Base-by-base conservation (phyloP, 1,284 basidiomycete genomes). In the Leccinum solheimii region DNA sequence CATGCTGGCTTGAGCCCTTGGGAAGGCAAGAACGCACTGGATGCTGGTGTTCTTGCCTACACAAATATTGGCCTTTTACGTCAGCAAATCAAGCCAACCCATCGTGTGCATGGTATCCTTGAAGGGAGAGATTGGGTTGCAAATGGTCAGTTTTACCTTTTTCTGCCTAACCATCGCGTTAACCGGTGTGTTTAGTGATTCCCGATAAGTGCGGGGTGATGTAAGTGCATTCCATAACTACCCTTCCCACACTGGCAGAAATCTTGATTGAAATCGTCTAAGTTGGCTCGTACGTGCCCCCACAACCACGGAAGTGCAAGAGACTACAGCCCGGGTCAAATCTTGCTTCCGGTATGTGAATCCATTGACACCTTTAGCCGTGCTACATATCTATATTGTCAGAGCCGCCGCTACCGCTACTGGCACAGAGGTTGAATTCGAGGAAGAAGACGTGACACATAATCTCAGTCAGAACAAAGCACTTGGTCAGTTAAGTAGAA, bases 11-110 rank as follows among this genome's bases (percentile, higher is more conserved):
- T 86, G 26, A 86, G 85, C 10, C 89, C 86, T 34, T 91, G 88
- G 88, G 86, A 90, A 72, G 91, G 88, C 11, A 80, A 78, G 65
- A 92, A 92, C 65, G 88, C 91, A 1, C 77, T 91, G n/a, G 91
- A 92, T 70, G 92, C 91, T 1, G 91, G 87, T 2, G 86, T 90
- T 13, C 79, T 90, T 3, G 87, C 86, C 9, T 92, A 92, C 72
- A 84, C 80, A 59, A 86, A 86, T 59, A 83, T 93, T 32, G 85
- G 87, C 1, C 84, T 83, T 3, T 79, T 93, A 26, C 82, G 91
- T 92, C 91, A 94, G 73, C 91, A 93, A 68, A 79, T 89, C 21
- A 78, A 79, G 52, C 85, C 87, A 0, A 81, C 81, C 1, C 80
- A 84, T 64, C 83, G 86, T 10, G 79, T 88, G 2, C 88, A 91